Base-by-base conservation (phyloP, 2,329 filamentous ascomycete genomes). In the Scleromitrula shiraiana region DNA sequence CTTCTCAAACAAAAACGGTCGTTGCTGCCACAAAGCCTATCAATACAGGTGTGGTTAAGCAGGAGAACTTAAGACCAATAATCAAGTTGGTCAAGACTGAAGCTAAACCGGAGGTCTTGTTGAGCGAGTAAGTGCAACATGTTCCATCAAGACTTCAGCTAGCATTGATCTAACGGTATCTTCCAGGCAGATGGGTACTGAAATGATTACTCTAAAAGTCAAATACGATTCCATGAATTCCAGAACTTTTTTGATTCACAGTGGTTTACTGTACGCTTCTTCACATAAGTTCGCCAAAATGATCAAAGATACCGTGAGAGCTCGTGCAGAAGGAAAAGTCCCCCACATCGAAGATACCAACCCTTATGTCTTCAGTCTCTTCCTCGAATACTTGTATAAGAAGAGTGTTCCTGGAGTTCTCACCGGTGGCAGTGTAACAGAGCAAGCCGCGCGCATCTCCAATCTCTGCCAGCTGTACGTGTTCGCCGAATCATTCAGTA, bases 391-490 rank as follows among this genome's bases (percentile, higher is more conserved):
- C 19, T 7, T 60, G 1, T 60, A 60, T 26, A 39, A 49, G 5
- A 23, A 50, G 7, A 37, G 33, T 0, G 27, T 59, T 9, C 54
- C 58, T 5, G 32, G 17, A 2, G 36, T 57, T 22, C 22, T 15
- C 4, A 7, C 9, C 4, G 23, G 20, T 5, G 42, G 46, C 23
- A 17, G 19, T 9, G 10, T 33, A 10, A 4, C 17, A 5, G 41
- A 23, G 5, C 36, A 55, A 24, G 45, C 37, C 7, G 17, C 9
- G 2, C 41, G 50, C 2, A 19, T 59, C 8, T 14, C 22, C 5
- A 15, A 49, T 8, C 51, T 60, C 7, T 52, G 51, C 26, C 49
- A 54, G 32, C 35, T 59, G 2, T 61, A 59, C 38, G 45, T 49
- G 2, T 54, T 59, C 10, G 41, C 27, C 3, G 57, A 59, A 4